Evolutionary conservation across 371 early-diverging fungal genomes (phyloP).

Genomic region (Capniomyces stellatus): DNA sequence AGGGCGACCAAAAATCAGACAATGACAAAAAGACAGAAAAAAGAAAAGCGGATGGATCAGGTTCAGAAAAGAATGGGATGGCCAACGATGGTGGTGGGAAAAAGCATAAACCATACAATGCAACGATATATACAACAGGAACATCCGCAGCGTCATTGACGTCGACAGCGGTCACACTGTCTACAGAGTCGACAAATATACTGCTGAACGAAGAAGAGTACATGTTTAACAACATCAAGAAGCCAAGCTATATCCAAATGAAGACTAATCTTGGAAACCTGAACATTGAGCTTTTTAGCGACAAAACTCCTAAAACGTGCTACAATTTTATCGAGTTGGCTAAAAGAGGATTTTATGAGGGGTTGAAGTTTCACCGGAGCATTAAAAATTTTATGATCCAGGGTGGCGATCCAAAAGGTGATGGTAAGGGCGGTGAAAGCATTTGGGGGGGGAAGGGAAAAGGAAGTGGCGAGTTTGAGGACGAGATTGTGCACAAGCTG

Average conservation of each 20-base stretch:
- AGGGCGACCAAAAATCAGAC: constrained; percentile 6
- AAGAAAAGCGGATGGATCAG: neutral
- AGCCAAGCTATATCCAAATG: constrained; percentile 55
- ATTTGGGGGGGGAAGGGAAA: constrained; percentile 51
- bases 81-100: constrained; percentile 4
- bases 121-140: constrained; percentile 68
- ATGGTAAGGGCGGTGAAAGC: constrained; percentile 77
- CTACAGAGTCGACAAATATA: constrained; percentile 48
- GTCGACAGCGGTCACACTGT: constrained; percentile 59
- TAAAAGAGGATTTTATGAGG: constrained; percentile 71
- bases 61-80: neutral
- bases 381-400: constrained; percentile 85
- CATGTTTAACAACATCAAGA: constrained; percentile 62
- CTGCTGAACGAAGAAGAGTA: constrained; percentile 59
- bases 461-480: constrained; percentile 44
- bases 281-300: constrained; percentile 69
- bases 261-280: constrained; percentile 71
- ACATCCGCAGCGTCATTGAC: constrained; percentile 67
- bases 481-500: constrained; percentile 52
- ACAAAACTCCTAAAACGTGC: constrained; percentile 66
- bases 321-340: constrained; percentile 82
- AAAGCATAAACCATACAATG: constrained; percentile 32
- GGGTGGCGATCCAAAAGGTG: constrained; percentile 75
- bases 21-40: constrained; percentile 7
- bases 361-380: constrained; percentile 72